phyloP scores from a whole-genome alignment of 441 rosid species.

The Euphorbia celastroides region DNA sequence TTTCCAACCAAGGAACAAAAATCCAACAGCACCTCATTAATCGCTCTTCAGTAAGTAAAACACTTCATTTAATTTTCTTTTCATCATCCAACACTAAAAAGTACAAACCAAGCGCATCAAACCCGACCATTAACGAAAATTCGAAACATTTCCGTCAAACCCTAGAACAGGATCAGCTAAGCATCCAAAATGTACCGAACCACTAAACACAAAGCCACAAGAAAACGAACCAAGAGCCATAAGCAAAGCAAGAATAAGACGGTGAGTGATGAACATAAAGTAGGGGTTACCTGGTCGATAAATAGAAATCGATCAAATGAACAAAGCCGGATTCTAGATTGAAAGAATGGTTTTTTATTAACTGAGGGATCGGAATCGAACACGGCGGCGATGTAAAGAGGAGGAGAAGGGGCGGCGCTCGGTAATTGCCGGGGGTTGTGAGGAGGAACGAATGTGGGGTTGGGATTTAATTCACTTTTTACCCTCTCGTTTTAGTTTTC shows the following conservation, averaged over 20 bases:
- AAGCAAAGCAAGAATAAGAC: no score
- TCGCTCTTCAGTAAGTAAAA: neutral
- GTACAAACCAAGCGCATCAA: neutral
- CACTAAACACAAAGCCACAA: neutral
- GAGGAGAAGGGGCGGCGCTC: slow-evolving; percentile 15
- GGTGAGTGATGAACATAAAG: neutral
- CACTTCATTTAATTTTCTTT: neutral
- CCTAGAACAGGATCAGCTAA: neutral
- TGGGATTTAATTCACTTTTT: neutral
- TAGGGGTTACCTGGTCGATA: slow-evolving; percentile 1
- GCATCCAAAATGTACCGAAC: neutral
- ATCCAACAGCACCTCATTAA: neutral
- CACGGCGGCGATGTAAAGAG: slow-evolving; percentile 7
- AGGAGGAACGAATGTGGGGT: neutral
- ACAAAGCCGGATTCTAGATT: neutral
- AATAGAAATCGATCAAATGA: neutral
- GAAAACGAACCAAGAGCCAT: neutral
- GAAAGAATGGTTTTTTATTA: neutral
- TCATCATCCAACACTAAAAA: neutral
- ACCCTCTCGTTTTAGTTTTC: neutral
- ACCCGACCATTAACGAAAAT: neutral
- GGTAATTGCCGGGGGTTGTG: slow-evolving; percentile 16
- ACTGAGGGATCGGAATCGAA: neutral
- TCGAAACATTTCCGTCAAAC: neutral
- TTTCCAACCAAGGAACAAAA: neutral